Evolutionary conservation across 208 protist genomes (phyloP), one percentile per base, ranked within the genome.

Genomic region (Phytomonas sp.): DNA sequence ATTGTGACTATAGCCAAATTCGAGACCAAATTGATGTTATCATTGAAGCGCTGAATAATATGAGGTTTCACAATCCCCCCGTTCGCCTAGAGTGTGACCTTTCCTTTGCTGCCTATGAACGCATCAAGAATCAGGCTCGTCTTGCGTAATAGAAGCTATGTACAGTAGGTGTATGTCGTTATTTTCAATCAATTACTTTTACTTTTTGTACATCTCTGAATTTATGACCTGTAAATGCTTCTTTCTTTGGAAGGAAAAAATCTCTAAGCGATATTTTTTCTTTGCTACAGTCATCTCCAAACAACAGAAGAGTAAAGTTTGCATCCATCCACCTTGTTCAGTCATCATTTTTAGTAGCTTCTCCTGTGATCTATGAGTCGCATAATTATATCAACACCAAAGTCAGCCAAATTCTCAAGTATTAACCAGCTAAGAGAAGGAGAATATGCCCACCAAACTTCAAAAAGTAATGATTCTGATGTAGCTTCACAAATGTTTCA

Each of bases 31-130:
- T 88, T 51, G 68, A 70, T 28, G 68, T 60, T 6, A 67, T 82
- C 43, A 84, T 80, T 56, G 62, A 60, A 56, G 40, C 30, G 5
- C 59, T 88, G 34, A 76, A 74, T 30, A 67, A 75, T 62, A 82
- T 89, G 71, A 79, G 78, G 62, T 30, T 40, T 17, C 80, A 80
- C 32, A 76, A 72, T 33, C 80, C 73, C 2, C 40, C 67, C 31
- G 73, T 94, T 33, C 72, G 77, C 13, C 69, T 94, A 62, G 82
- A 72, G 20, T 80, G 78, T 29, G 85, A 94, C 68, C 81, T 94
- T 60, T 84, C 78, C 33, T 91, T 85, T 70, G 85, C 81, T 26
- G 60, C 78, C 5, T 94, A 94, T 62, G 62, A 82, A 61, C 74
- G 79, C 43, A 75, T 79, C 60, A 84, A 82, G 66, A 29, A 71